Base-by-base conservation (phyloP, 2,329 filamentous ascomycete genomes). In the Biscogniauxia sp. region DNA sequence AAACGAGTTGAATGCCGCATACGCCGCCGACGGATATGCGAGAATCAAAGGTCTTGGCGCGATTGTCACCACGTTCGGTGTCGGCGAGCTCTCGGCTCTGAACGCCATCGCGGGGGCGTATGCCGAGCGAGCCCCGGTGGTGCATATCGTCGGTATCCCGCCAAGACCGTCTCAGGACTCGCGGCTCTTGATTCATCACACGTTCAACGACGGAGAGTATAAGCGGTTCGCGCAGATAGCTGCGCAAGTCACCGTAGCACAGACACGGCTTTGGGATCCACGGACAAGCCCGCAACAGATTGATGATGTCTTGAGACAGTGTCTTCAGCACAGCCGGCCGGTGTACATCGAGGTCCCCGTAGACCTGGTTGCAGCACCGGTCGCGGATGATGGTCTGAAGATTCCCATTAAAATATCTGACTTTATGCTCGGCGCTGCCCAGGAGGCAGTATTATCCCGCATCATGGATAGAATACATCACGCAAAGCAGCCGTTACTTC, bases 101-200 rank as follows among this genome's bases (percentile, higher is more conserved):
- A 86, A 87, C 66, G 84, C 81, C 41, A 80, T 86, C 64, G 84
- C 83, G 2, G 85, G 84, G 1, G 81, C 84, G 3, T 86, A 82
- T 67, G 79, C 83, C 9, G 85, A 87, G 71, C 77, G 77, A 28
- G 82, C 82, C 0, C 77, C 82, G 0, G 79, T 87, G 20, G 79
- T 87, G 11, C 84, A 87, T 65, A 80, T 87, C 51, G 83, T 86
- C 20, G 84, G 84, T 2, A 80, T 80, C 0, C 82, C 84, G 8
- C 72, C 74, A 2, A 75, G 79, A 2, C 62, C 68, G 8, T 73
- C 77, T 2, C 82, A 84, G 62, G 74, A 78, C 9, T 68, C 72
- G 1, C 75, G 80, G 3, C 68, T 74, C 11, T 62, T 78, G 54
- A 73, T 85, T 20, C 84, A 86, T 58, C 84, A 86, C 61, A 84